phyloP scores from a whole-genome alignment of 2,329 filamentous ascomycete genomes.

The Phialophora expanda region DNA sequence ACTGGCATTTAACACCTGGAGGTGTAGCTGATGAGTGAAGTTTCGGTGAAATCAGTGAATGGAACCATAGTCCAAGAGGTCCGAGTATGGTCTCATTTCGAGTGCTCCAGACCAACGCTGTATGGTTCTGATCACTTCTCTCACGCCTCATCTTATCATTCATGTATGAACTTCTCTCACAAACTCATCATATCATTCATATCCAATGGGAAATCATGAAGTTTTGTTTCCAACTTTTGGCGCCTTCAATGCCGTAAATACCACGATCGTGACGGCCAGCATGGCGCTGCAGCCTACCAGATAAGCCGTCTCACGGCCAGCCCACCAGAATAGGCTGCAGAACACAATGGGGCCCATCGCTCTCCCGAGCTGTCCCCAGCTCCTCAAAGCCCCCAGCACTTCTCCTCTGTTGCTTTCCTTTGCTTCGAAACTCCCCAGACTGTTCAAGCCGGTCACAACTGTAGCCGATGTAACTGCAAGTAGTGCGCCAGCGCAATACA shows the following conservation, averaged over 20 bases:
- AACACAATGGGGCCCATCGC: slow-evolving; percentile 88
- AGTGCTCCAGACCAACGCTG: background rate
- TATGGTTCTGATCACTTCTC: background rate
- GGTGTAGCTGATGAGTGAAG: background rate
- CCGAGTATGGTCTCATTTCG: background rate
- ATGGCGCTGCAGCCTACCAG: slow-evolving; percentile 80
- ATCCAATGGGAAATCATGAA: background rate
- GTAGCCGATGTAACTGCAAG: slow-evolving; percentile 91
- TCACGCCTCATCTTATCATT: background rate
- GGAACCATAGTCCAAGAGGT: background rate
- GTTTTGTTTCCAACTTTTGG: slow-evolving; percentile 23
- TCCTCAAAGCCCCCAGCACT: slow-evolving; percentile 82
- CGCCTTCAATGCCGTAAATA: slow-evolving; percentile 31
- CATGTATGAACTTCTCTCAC: background rate
- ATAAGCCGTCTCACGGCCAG: slow-evolving; percentile 85
- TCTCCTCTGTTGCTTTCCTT: slow-evolving; percentile 77
- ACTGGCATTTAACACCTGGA: background rate
- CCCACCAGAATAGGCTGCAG: slow-evolving; percentile 98
- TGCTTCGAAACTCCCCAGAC: slow-evolving; percentile 88
- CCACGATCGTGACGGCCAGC: slow-evolving; percentile 61
- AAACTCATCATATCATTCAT: slow-evolving; percentile 7
- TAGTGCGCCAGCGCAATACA: slow-evolving; percentile 82
- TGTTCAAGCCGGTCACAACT: slow-evolving; percentile 91
- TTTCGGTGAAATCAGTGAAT: background rate
- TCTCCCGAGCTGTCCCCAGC: slow-evolving; percentile 82